Conservation (phyloP, 177 flowering plant genomes). For the Vitis hybrid region DNA sequence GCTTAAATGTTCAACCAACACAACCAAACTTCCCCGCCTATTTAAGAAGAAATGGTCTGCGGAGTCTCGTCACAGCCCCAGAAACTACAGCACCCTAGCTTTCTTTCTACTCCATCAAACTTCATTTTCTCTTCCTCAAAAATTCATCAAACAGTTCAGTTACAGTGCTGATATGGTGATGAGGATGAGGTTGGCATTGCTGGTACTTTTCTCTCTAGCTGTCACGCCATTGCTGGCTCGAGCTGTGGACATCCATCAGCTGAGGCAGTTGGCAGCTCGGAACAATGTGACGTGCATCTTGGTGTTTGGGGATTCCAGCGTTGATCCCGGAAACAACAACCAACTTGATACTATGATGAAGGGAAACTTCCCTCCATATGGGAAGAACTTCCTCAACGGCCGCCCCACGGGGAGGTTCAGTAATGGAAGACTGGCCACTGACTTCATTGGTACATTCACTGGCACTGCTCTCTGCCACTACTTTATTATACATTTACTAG, state of each 20-base stretch:
- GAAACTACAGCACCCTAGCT: no score
- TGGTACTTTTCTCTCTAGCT: background rate
- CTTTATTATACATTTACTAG: no score
- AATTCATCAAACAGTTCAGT: no score
- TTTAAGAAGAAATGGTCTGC: no score
- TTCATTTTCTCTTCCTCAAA: background rate
- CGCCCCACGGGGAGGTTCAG: conserved; percentile 64
- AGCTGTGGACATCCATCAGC: conserved; percentile 15
- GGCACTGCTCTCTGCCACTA: no score
- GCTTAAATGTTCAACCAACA: no score
- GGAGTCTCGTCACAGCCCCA: no score
- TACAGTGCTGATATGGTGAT: background rate
- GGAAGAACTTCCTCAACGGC: conserved; percentile 48
- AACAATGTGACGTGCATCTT: conserved; percentile 44
- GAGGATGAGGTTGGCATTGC: background rate
- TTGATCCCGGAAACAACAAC: conserved; percentile 83
- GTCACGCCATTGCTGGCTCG: background rate
- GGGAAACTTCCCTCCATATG: conserved; percentile 69
- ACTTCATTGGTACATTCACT: conserved; percentile 50
- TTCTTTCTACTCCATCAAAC: background rate
- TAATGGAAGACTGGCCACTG: conserved; percentile 68
- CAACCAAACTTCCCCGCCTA: no score
- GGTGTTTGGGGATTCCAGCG: conserved; percentile 77
- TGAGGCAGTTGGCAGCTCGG: conserved; percentile 31
- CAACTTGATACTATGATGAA: conserved; percentile 37